Evolutionary conservation across 208 protist genomes (phyloP).

Genomic region (Leishmania tarentolae): DNA sequence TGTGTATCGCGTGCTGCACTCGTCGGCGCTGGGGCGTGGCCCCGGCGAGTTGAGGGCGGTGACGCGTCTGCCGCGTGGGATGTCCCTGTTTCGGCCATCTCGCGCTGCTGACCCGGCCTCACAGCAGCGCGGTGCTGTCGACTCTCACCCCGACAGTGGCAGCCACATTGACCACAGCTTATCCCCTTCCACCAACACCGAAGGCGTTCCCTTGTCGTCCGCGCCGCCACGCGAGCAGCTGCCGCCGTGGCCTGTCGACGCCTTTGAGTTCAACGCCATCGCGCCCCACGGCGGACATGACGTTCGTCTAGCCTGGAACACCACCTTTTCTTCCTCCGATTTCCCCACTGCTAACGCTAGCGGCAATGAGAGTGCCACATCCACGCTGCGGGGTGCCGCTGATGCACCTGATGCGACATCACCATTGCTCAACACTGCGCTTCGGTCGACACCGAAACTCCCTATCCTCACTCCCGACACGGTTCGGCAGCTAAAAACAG

Average conservation of each 20-base stretch:
- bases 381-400: background rate
- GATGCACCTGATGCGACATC: background rate
- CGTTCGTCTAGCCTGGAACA: constrained; percentile 28
- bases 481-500: constrained; percentile 16
- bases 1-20: background rate
- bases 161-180: background rate
- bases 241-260: constrained; percentile 69
- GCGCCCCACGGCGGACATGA: constrained; percentile 54
- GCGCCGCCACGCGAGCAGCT: constrained; percentile 11
- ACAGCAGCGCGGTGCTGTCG: background rate
- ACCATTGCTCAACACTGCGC: background rate
- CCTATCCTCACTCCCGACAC: constrained; percentile 4
- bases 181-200: background rate
- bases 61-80: constrained; percentile 21
- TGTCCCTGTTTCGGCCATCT: constrained; percentile 17
- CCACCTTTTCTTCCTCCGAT: background rate
- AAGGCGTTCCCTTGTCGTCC: background rate
- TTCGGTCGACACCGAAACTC: background rate
- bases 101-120: background rate
- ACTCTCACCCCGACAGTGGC: background rate
- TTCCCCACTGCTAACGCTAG: background rate
- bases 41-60: background rate
- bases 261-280: constrained; percentile 70
- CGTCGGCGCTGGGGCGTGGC: background rate
- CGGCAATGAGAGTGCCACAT: background rate